Evolutionary conservation across 1,284 basidiomycete genomes (phyloP), one percentile per base, ranked within the genome.

Genomic region (Pulchroboletus neoregius): DNA sequence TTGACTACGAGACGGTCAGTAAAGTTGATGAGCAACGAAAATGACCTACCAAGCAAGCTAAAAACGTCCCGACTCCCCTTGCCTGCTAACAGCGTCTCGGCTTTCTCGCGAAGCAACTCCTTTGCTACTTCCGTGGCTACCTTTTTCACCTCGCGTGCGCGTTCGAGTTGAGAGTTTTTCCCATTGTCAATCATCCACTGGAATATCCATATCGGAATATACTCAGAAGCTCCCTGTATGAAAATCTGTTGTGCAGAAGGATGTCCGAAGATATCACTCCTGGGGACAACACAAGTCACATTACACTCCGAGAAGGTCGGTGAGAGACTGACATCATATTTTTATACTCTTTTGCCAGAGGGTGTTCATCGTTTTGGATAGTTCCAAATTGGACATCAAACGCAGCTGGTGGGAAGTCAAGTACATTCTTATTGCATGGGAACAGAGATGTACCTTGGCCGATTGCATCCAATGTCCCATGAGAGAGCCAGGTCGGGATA

Each of bases 391-490:
- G n/a, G n/a, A n/a, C n/a, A n/a, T n/a, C n/a, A n/a, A n/a, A n/a
- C n/a, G 68, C 72, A 44, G 65, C 73, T 74, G 35, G 35, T 34
- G 37, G 41, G 12, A 26, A 10, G 16, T 15, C 46, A 30, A n/a
- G 16, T 31, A 33, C 24, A 12, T 37, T 40, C 13, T 12, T 20
- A 13, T 42, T 6, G 11, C 26, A 3, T 24, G 13, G 45, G 33
- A 45, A 49, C 3, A 63, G 47, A 22, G 45, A 42, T 45, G 2
- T 45, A 72, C 75, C 71, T 58, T 70, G 63, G 4, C 73, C 75
- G 30, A 76, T 71, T 6, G 71, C 69, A 59, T 76, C 76, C 39
- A 77, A 51, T 9, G 72, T 67, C 3, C 69, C 71, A 8, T 69
- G 66, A 30, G 71, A 68, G 16, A 68, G 39, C 71, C 71, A 75